Evolutionary conservation across 768 basidiomycete species (phyloP).

Genomic region (Suillus lakei): DNA sequence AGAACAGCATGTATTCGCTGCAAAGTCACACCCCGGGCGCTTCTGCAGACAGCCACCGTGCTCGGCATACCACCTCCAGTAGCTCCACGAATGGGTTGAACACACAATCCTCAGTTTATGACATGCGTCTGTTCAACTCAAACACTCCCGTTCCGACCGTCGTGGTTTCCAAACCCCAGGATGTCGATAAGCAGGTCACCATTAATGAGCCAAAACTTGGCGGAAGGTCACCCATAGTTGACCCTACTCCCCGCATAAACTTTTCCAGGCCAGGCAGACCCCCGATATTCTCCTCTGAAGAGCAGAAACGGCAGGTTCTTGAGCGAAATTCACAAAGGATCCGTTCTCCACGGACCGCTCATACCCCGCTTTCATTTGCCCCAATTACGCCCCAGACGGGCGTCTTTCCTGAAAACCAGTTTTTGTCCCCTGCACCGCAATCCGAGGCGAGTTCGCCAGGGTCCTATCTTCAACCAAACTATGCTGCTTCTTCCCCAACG

Average conservation of each 20-base stretch:
- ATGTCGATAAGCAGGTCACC: constrained; percentile 14
- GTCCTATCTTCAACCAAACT: constrained; percentile 21
- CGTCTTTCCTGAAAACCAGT: constrained; percentile 11
- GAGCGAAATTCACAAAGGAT: constrained; percentile 59
- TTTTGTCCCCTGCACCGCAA: not conserved
- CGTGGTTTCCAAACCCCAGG: constrained; percentile 54
- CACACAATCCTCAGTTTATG: not conserved
- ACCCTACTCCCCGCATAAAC: constrained; percentile 51
- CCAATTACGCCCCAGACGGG: constrained; percentile 31
- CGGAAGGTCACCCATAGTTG: constrained; percentile 47
- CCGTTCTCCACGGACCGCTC: constrained; percentile 34
- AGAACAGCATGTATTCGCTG: constrained; percentile 6
- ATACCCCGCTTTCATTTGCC: constrained; percentile 10
- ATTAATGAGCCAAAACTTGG: constrained; percentile 21
- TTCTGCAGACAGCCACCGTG: not conserved
- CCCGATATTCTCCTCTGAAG: constrained; percentile 41
- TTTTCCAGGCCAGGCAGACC: constrained; percentile 69
- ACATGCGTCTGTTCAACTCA: not conserved
- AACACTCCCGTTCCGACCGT: constrained; percentile 49
- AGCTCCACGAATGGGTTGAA: not conserved
- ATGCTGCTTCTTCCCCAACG: constrained; percentile 20
- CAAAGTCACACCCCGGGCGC: not conserved
- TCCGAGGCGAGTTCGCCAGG: not conserved
- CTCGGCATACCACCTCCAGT: not conserved
- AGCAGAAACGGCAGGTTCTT: constrained; percentile 49